phyloP scores from a whole-genome alignment of 176 grass and related monocot species.

The Phoenix dactylifera region DNA sequence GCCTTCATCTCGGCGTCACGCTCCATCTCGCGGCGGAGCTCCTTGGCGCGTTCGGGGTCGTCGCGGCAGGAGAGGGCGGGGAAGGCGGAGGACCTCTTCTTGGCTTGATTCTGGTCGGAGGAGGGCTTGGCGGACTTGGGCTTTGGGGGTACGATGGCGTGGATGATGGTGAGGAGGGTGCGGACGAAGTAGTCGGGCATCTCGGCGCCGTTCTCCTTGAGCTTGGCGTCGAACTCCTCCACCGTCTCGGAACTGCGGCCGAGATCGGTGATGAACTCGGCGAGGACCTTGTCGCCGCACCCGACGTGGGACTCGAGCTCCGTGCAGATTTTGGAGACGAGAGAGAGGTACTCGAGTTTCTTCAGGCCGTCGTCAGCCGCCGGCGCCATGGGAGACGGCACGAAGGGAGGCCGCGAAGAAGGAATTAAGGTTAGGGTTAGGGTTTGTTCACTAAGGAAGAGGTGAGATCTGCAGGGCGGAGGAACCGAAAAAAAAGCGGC shows the following conservation, averaged over 20 bases:
- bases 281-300: conserved; percentile 64
- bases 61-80: conserved; percentile 55
- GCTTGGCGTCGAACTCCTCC: conserved; percentile 45
- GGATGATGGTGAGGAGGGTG: conserved; percentile 70
- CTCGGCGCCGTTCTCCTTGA: conserved; percentile 57
- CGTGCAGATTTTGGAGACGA: conserved; percentile 63
- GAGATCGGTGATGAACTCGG: conserved; percentile 76
- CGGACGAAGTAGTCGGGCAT: conserved; percentile 76
- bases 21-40: conserved; percentile 67
- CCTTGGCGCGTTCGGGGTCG: conserved; percentile 46
- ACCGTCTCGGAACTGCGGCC: conserved; percentile 42
- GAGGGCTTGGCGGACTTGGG: conserved; percentile 24
- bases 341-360: conserved; percentile 64
- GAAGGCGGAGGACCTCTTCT: conserved; percentile 25
- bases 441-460: background rate
- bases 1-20: conserved; percentile 31
- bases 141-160: conserved; percentile 70
- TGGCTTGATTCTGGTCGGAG: background rate
- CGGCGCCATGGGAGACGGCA: conserved; percentile 13
- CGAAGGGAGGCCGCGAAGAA: conserved; percentile 2
- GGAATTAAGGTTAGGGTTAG: background rate
- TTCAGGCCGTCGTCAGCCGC: conserved; percentile 32
- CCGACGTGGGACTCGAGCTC: conserved; percentile 74
- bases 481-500: no score
- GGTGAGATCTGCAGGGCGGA: background rate